Evolutionary conservation across 2,329 filamentous ascomycete genomes (phyloP), one percentile per base, ranked within the genome.

Genomic region (Phyllachora maydis): DNA sequence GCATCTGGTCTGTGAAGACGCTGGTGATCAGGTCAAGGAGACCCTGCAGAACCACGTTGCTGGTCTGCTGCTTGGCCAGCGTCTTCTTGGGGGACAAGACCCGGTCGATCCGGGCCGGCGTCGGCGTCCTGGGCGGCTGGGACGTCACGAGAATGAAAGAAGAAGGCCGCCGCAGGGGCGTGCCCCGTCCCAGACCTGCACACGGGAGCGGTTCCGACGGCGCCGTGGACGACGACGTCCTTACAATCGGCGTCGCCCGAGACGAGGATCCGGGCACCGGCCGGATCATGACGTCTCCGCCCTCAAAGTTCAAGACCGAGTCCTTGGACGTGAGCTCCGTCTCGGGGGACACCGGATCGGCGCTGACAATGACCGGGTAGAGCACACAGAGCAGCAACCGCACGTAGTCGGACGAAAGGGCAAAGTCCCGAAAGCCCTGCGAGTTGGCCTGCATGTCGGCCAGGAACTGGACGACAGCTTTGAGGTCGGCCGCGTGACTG

Each of bases 71-170:
- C 7, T 50, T 43, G 0, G 47, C 36, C 13, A 55, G 52, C 27
- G 54, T 59, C 32, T 56, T 65, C 35, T 52, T 61, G 0, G 70
- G 61, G 1, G 63, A 65, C 34, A 75, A 58, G 10, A 67, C 53
- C 9, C 66, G 62, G 16, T 62, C 68, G 24, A 85, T 51, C 9
- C 65, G 64, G 9, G 72, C 61, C 17, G 65, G 54, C 8, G 64
- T 69, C 2, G 66, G 61, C 2, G 52, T 49, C 7, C 61, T 58
- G 1, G 60, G 54, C 27, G 65, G 65, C 26, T 77, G 67, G 3
- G 77, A 64, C 5, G 77, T 82, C 12, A 98, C 58, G 2, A 98
- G 61, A 15, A 95, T 71, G 42, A 95, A 98, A 0, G 85, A 93
- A 1, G 85, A 93, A 2, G 78, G 74, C 35, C 83, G 69, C 16